phyloP scores from a whole-genome alignment of 1,139 yeast species.

The Lodderomyces margitis region DNA sequence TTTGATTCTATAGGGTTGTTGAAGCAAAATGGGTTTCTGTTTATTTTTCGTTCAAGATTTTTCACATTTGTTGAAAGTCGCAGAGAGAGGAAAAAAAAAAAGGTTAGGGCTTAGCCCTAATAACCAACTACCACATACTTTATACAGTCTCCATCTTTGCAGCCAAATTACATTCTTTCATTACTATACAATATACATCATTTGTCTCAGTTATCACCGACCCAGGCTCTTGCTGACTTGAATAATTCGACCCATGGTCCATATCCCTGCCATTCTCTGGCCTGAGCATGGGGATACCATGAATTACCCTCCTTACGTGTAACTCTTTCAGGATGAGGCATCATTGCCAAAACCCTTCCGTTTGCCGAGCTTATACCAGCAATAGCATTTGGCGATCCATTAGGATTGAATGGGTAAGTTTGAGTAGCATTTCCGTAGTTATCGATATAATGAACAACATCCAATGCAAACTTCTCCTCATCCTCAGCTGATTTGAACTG shows the following conservation, averaged over 20 bases:
- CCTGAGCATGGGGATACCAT: constrained; percentile 77
- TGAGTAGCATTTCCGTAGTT: constrained; percentile 84
- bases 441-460: constrained; percentile 78
- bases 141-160: not conserved
- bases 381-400: constrained; percentile 92
- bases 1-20: too few species aligned
- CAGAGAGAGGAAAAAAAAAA: not conserved
- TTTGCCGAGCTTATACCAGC: constrained; percentile 88
- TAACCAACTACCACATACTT: not conserved
- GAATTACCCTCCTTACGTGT: constrained; percentile 85
- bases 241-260: constrained; percentile 97
- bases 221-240: constrained; percentile 95
- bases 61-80: constrained; percentile 2
- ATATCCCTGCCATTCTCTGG: constrained; percentile 61
- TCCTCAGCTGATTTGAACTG: constrained; percentile 50
- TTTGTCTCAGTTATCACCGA: constrained; percentile 38
- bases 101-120: constrained; percentile 1
- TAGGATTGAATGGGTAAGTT: constrained; percentile 90
- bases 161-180: not conserved
- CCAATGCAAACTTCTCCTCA: constrained; percentile 43
- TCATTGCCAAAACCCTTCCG: constrained; percentile 96
- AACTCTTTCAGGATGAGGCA: constrained; percentile 99
- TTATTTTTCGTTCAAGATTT: not conserved
- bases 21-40: not conserved
- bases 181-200: constrained; percentile 16